Evolutionary conservation across 2,329 filamentous ascomycete species (phyloP).

Genomic region (Knufia fluminis): DNA sequence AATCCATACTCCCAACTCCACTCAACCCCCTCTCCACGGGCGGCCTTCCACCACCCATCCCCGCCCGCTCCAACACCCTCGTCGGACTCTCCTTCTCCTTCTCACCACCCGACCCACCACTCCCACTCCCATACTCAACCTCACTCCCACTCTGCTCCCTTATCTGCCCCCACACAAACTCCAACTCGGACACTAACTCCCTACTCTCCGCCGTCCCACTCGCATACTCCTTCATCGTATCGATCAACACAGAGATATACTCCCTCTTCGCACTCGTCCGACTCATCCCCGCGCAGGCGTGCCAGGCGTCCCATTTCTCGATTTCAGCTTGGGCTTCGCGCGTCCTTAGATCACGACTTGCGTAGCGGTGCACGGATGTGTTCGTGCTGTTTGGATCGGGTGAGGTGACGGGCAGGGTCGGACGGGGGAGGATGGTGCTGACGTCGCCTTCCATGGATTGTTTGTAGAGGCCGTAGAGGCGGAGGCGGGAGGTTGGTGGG

Average conservation of each 20-base stretch:
- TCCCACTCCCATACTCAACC: slow-evolving; percentile 10
- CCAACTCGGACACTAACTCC: slow-evolving; percentile 85
- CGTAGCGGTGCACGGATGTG: slow-evolving; percentile 20
- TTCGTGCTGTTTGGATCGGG: slow-evolving; percentile 9
- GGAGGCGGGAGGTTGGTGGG: slow-evolving; percentile 72
- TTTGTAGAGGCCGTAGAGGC: slow-evolving; percentile 96
- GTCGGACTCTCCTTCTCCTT: not conserved
- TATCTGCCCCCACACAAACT: slow-evolving; percentile 60
- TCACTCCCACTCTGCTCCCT: slow-evolving; percentile 23
- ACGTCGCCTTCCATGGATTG: slow-evolving; percentile 98
- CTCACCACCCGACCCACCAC: not conserved
- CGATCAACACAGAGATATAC: slow-evolving; percentile 88
- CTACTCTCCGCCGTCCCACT: slow-evolving; percentile 69
- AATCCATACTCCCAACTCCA: slow-evolving; percentile 19
- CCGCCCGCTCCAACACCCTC: slow-evolving; percentile 7
- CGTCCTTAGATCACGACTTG: slow-evolving; percentile 20
- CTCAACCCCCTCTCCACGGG: slow-evolving; percentile 30
- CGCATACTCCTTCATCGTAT: slow-evolving; percentile 94
- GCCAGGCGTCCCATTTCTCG: slow-evolving; percentile 71
- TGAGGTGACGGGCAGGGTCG: slow-evolving; percentile 34
- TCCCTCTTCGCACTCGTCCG: slow-evolving; percentile 87
- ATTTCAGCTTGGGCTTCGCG: slow-evolving; percentile 37
- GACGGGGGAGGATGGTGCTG: slow-evolving; percentile 83
- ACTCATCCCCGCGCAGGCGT: slow-evolving; percentile 69
- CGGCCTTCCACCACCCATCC: too few relatives aligned